Percentiles rank a stretch among this genome's conserved stretches.
Conservation (phyloP, 768 basidiomycete genomes). For the Cyclocybe cylindracea region DNA sequence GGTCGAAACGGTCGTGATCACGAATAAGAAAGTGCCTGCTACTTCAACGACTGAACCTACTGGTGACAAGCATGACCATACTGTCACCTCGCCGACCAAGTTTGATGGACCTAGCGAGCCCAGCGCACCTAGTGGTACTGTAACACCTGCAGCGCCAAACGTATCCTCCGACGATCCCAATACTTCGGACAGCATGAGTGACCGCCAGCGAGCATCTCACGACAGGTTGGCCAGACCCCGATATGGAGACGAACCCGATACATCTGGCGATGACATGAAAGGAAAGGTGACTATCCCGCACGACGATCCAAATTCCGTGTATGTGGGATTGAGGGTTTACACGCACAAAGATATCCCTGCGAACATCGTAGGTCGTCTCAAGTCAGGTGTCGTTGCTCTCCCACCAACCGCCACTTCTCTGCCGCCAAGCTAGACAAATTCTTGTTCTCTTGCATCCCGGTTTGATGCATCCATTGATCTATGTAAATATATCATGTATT, state of each 20-base stretch:
- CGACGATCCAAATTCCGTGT: conserved; percentile 39
- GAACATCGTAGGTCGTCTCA: conserved; percentile 34
- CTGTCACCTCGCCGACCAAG: not conserved
- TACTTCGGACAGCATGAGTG: conserved; percentile 1
- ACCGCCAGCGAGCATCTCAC: conserved; percentile 1
- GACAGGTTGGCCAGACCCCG: not conserved
- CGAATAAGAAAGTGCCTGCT: conserved; percentile 8
- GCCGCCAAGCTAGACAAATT: too few species aligned
- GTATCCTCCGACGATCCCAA: conserved; percentile 7
- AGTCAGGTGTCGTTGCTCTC: conserved; percentile 28
- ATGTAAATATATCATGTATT: too few species aligned
- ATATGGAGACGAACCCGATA: not conserved
- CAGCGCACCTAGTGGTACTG: conserved; percentile 3
- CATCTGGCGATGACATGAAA: conserved; percentile 7
- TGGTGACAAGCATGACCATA: not conserved
- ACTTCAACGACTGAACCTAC: not conserved
- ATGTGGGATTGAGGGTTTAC: conserved; percentile 41
- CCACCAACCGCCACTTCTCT: not conserved
- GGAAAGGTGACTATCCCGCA: conserved; percentile 24
- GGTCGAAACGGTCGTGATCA: conserved; percentile 25
- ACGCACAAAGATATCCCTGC: conserved; percentile 45
- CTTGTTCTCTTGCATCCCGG: too few species aligned
- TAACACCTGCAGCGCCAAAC: conserved; percentile 13
- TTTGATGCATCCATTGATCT: too few species aligned
- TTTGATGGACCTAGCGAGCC: not conserved